Evolutionary conservation across 805 yeast genomes (phyloP).

Genomic region (Jamesozyma lodderae): DNA sequence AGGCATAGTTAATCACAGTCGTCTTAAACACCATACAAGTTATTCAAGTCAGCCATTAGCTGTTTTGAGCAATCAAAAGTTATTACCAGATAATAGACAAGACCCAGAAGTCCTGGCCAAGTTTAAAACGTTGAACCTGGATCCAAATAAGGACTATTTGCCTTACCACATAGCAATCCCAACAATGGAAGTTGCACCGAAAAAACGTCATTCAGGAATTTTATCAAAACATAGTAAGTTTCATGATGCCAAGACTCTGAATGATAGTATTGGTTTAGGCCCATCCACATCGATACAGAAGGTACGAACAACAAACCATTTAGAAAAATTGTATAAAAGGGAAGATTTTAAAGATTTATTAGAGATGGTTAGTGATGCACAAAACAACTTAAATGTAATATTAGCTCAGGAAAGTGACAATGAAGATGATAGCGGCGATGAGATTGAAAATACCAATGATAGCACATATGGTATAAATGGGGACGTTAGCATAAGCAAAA

Average conservation of each 20-base stretch:
- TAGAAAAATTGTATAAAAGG: slow-evolving; percentile 20
- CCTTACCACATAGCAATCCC: slow-evolving; percentile 25
- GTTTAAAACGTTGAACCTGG: slow-evolving; percentile 19
- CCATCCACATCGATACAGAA: neutral
- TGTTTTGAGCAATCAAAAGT: slow-evolving; percentile 55
- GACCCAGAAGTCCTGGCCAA: slow-evolving; percentile 19
- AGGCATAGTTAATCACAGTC: slow-evolving; percentile 69
- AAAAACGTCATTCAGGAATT: neutral
- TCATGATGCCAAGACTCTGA: neutral
- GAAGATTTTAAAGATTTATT: slow-evolving; percentile 24
- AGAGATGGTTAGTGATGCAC: slow-evolving; percentile 23
- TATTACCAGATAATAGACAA: slow-evolving; percentile 29
- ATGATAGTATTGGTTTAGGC: neutral
- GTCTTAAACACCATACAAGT: slow-evolving; percentile 65
- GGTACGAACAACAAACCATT: slow-evolving; percentile 7
- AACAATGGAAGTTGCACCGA: slow-evolving; percentile 4
- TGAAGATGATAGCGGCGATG: slow-evolving; percentile 5
- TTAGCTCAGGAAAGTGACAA: slow-evolving; percentile 11
- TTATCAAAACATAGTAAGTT: neutral
- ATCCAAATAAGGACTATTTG: slow-evolving; percentile 23
- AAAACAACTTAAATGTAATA: slow-evolving; percentile 21
- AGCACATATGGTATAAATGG: no score
- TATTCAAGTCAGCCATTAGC: slow-evolving; percentile 68
- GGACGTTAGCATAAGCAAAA: slow-evolving; percentile 5
- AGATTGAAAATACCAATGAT: slow-evolving; percentile 2